Base-by-base conservation (phyloP, 805 yeast species). In the Candida maltosa region DNA sequence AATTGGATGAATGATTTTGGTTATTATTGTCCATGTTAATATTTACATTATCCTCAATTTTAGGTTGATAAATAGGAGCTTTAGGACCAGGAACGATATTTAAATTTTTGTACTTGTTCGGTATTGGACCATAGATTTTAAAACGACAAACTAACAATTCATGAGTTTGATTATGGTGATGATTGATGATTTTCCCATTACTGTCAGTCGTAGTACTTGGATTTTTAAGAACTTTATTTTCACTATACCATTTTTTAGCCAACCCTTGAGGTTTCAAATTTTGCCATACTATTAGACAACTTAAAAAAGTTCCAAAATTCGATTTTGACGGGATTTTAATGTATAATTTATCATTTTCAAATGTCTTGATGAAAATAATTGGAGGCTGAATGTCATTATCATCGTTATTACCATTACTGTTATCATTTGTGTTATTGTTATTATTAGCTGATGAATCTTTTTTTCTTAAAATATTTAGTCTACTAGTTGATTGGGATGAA, bases 121-220 rank as follows among this genome's bases (percentile, higher is more conserved):
- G 75, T 10, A 75, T 45, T 3, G 86, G 86, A 0, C 86, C 88
- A 55, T 59, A 83, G 1, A 83, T 67, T 50, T 76, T 77, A 48
- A 83, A 76, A 26, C 83, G 69, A 37, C 87, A 79, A 14, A 80
- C 82, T 32, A 82, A 57, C 10, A 82, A 49, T 43, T 60, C 68
- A 45, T 60, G 66, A 5, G 52, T 54, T 16, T 39, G 43, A 16
- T 46, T 29, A n/a, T n/a, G n/a, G n/a, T n/a, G n/a, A n/a, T n/a
- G n/a, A n/a, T n/a, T n/a, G n/a, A n/a, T n/a, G n/a, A n/a, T n/a
- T n/a, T n/a, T n/a, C n/a, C n/a, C n/a, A n/a, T n/a, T n/a, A n/a
- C n/a, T n/a, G n/a, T n/a, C n/a, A n/a, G n/a, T n/a, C 6, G 35
- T 25, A 6, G 30, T 30, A 26, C 22, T 29, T 6, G 15, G 18